Evolutionary conservation across 345 rosid genomes (phyloP), one percentile per base, ranked within the genome.

Genomic region (Brassica juncea): DNA sequence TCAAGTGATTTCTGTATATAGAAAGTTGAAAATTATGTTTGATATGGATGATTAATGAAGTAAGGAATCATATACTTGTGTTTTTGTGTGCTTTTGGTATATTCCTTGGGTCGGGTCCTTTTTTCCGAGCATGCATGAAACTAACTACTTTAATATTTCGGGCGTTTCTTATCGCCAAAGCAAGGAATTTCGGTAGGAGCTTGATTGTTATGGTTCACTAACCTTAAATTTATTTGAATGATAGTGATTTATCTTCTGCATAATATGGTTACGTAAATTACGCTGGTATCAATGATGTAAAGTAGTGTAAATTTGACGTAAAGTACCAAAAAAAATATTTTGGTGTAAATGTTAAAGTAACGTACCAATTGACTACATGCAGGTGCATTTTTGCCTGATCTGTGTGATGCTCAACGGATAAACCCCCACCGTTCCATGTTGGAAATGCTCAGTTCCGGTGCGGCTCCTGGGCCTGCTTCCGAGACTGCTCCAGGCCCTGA

Each of bases 331-430:
- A 23, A 23, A 23, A 23, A 23, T 23, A 23, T 23, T 23, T 23
- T 23, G 25, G 25, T 23, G 25, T 23, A 23, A 23, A 23, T 23
- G 25, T 23, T 23, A 23, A 23, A 23, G 25, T 23, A 44, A 34
- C 16, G 16, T 59, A 4, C 44, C 23, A 52, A 35, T 25, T 47
- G 28, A 21, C 35, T 23, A 27, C 16, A 39, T 77, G 86, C 88
- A 95, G 99, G 99, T 52, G 97, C 90, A 35, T 93, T 85, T 84
- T 85, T 95, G 85, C 98, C 98, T 4, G 93, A 91, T 58, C 85
- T 95, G 0, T 95, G 99, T 21, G 73, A 84, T 11, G 87, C 85
- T 30, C 92, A 87, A 8, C 84, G 91, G 10, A 68, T 59, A 75
- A 88, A 89, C 74, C 97, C 97, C 1, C 91, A 85, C 83, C 89